These are phyloP conservation scores for Rheum nobile DNA, from an alignment of 148 eudicot species.

Conservation along the genomic window DNA sequence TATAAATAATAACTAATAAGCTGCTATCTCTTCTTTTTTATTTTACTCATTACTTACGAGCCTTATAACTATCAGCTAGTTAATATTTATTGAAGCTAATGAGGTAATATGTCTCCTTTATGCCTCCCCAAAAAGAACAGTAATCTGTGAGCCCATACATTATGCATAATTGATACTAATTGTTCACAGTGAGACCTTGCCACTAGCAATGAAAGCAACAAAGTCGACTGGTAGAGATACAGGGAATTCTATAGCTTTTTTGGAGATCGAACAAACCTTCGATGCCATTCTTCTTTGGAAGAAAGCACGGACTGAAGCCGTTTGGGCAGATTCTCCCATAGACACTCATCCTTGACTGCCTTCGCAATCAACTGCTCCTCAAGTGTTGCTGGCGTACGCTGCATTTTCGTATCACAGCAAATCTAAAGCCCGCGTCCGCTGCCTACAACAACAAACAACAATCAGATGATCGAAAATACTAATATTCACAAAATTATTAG, in stretches of 20 bases:
- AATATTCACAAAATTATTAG: background rate
- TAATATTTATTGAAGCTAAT: background rate
- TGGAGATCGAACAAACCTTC: slow-evolving; percentile 37
- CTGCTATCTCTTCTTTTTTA: background rate
- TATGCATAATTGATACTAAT: background rate
- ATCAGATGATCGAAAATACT: background rate
- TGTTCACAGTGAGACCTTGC: background rate
- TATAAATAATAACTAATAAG: background rate
- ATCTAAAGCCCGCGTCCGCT: background rate
- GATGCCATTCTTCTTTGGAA: slow-evolving; percentile 92
- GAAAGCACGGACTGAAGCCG: slow-evolving; percentile 63
- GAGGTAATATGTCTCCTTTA: background rate
- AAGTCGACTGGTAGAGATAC: background rate
- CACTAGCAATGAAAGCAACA: background rate
- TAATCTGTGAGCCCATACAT: background rate
- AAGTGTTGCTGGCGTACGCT: slow-evolving; percentile 45
- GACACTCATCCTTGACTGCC: slow-evolving; percentile 77
- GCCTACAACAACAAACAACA: slow-evolving; percentile 2
- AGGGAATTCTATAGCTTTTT: background rate
- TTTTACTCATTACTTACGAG: background rate
- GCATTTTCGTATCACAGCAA: slow-evolving; percentile 28
- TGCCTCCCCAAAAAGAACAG: background rate
- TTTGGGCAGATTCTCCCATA: slow-evolving; percentile 83
- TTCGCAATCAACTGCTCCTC: slow-evolving; percentile 81
- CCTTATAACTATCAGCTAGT: background rate